These are phyloP conservation scores for Aureobasidium sp. DNA, from an alignment of 2,329 filamentous ascomycete genomes.

Conservation along the genomic window DNA sequence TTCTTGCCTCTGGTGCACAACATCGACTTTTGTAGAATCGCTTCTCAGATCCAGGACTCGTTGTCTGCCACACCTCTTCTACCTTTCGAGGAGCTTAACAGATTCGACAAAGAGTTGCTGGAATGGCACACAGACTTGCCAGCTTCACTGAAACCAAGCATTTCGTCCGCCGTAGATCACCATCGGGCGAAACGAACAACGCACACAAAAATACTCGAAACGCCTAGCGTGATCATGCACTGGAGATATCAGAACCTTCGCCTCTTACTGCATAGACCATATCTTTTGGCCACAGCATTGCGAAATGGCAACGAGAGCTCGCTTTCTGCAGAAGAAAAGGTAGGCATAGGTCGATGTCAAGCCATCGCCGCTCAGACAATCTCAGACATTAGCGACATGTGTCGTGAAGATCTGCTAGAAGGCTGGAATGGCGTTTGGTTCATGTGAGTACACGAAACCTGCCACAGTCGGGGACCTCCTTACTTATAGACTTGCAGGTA, in stretches of 20 bases:
- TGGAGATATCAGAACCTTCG: slow-evolving; percentile 76
- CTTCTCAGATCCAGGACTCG: slow-evolving; percentile 69
- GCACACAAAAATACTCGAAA: slow-evolving; percentile 61
- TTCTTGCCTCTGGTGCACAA: slow-evolving; percentile 68
- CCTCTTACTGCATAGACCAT: slow-evolving; percentile 67
- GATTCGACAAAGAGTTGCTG: slow-evolving; percentile 60
- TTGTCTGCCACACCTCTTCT: slow-evolving; percentile 64
- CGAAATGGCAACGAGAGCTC: slow-evolving; percentile 45
- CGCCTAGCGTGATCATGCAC: slow-evolving; percentile 68
- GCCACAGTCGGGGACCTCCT: too few species aligned
- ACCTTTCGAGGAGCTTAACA: slow-evolving; percentile 57
- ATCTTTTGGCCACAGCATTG: slow-evolving; percentile 58
- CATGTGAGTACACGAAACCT: slow-evolving; percentile 32
- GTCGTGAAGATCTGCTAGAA: slow-evolving; percentile 65
- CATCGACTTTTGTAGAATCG: slow-evolving; percentile 72
- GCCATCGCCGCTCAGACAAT: slow-evolving; percentile 64
- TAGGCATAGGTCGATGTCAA: slow-evolving; percentile 61
- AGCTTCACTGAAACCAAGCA: slow-evolving; percentile 28
- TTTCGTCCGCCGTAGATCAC: too few species aligned
- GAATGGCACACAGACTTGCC: slow-evolving; percentile 68
- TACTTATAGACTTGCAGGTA: slow-evolving; percentile 36
- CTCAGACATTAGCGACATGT: slow-evolving; percentile 63
- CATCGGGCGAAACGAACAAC: slow-evolving; percentile 27
- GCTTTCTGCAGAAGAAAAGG: slow-evolving; percentile 56
- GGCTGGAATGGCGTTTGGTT: slow-evolving; percentile 81